These are phyloP conservation scores for Neopestalotiopsis rosae DNA, from an alignment of 2,329 filamentous ascomycete species.

Conservation along the genomic window DNA sequence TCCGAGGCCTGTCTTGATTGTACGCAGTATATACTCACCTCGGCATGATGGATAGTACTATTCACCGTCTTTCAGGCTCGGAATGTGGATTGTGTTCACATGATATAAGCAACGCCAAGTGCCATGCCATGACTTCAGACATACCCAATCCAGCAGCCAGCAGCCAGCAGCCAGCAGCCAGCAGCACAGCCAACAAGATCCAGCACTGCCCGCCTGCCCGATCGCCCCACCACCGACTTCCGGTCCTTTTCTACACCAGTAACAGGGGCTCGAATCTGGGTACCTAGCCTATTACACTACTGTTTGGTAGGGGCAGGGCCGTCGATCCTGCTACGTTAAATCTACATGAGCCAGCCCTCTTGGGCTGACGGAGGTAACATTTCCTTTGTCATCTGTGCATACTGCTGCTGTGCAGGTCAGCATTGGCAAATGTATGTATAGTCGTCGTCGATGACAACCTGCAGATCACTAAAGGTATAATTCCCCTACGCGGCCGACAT, in stretches of 20 bases:
- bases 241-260: not conserved
- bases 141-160: no score
- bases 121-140: not conserved
- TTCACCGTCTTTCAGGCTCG: not conserved
- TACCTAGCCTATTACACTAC: not conserved
- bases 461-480: not conserved
- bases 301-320: not conserved
- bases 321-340: slow-evolving; percentile 1
- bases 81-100: not conserved
- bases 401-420: not conserved
- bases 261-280: not conserved
- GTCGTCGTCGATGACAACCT: not conserved
- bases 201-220: not conserved
- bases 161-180: no score
- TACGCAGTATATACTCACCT: not conserved
- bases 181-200: not conserved
- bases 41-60: not conserved
- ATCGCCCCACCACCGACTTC: not conserved
- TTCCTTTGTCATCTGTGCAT: slow-evolving; percentile 2
- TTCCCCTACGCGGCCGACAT: not conserved
- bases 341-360: not conserved
- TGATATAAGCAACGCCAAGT: not conserved
- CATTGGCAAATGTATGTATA: not conserved
- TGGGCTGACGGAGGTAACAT: not conserved
- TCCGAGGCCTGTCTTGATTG: not conserved